phyloP scores from a whole-genome alignment of 1,284 basidiomycete species.

The Vanrija sp. region DNA sequence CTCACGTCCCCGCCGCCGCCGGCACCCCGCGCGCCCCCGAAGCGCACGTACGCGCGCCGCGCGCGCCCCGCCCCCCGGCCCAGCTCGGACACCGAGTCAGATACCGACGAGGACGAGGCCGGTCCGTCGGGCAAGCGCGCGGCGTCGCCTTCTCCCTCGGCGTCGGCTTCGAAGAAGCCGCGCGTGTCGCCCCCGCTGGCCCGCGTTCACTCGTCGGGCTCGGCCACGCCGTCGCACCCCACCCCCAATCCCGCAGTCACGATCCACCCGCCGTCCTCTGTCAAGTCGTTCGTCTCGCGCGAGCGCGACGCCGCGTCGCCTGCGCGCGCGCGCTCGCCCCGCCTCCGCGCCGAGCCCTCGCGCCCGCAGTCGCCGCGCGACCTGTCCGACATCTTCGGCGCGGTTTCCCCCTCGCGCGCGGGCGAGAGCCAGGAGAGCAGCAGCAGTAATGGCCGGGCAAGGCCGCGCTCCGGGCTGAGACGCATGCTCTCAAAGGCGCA shows the following conservation, averaged over 20 bases:
- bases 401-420: constrained; percentile 14
- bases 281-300: not conserved
- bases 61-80: no score
- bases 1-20: no score
- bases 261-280: not conserved
- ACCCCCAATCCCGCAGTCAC: not conserved
- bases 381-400: constrained; percentile 22
- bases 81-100: not conserved
- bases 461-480: constrained; percentile 16
- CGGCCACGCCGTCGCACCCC: not conserved
- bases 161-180: not conserved
- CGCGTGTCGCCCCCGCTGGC: not conserved
- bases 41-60: no score
- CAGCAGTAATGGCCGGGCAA: not conserved
- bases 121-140: not conserved
- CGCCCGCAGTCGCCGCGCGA: constrained; percentile 18
- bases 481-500: constrained; percentile 41
- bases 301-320: not conserved
- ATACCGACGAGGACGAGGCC: not conserved
- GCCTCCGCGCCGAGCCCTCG: not conserved
- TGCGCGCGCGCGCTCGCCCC: not conserved
- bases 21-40: no score
- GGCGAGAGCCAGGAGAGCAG: constrained; percentile 3
- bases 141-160: no score
- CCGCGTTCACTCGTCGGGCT: not conserved